Base-by-base conservation (phyloP, 2,329 filamentous ascomycete genomes). In the Tolypocladium sp. region DNA sequence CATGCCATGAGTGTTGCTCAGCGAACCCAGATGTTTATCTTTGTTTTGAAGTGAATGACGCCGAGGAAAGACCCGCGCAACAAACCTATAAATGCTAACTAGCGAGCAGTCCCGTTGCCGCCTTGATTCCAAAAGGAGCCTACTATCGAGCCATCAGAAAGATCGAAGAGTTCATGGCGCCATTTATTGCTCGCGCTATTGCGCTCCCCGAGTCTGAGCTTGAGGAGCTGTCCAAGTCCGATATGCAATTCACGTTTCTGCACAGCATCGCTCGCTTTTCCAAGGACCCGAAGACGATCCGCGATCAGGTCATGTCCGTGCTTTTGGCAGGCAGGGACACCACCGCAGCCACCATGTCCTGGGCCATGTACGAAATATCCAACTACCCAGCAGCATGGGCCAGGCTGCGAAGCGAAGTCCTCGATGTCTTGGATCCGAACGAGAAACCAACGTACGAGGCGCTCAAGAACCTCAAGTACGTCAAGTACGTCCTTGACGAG, bases 401-500 rank as follows among this genome's bases (percentile, higher is more conserved):
- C 52, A 90, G 85, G 70, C 79, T 97, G 51, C 85, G 92, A n/a
- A 73, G 77, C 17, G 90, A 96, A 70, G 91, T 96, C 66, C 71
- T 86, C 17, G 71, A 80, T 1, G 77, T 77, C 0, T 82, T 96
- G 2, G 92, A 92, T 1, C 72, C 82, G 3, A 75, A 83, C 9
- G 74, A 80, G 15, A 75, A 78, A 8, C 87, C 87, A 0, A 90
- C 87, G 0, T 96, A 96, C 70, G 81, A 84, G 13, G 84, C 96
- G 69, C 79, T 97, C 60, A 96, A 96, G 77, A 81, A 81, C 63
- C 94, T 96, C 90, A 89, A 88, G 66, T 96, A 93, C 71, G 82
- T 94, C 57, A 79, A 85, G 69, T 79, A 87, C 65, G 76, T 88
- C 44, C 80, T 95, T 65, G 87, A 90, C 73, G 91, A 95, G 75